Evolutionary conservation across 192 early-diverging fungal species (phyloP).

Genomic region (Coemansia umbellata): DNA sequence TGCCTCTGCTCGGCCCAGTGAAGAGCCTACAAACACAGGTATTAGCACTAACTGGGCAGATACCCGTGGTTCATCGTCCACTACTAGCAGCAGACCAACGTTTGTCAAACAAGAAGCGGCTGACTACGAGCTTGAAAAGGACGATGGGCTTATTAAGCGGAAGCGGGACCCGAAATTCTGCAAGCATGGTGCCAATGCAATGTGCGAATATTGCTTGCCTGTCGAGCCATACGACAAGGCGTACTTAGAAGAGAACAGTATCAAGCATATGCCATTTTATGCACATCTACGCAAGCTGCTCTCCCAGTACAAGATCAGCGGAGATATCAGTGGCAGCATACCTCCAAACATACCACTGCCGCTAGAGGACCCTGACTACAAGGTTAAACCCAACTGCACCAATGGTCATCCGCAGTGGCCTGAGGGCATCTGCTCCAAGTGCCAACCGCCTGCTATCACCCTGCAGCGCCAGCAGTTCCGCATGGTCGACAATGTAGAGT

Average conservation of each 20-base stretch:
- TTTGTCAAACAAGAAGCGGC: slow-evolving; percentile 62
- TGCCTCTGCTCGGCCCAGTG: slow-evolving; percentile 26
- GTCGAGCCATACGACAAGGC: slow-evolving; percentile 78
- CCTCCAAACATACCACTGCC: slow-evolving; percentile 66
- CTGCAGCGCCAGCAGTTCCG: slow-evolving; percentile 87
- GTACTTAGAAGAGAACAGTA: slow-evolving; percentile 86
- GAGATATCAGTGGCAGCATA: slow-evolving; percentile 38
- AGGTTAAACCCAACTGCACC: slow-evolving; percentile 77
- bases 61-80: not conserved
- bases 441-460: slow-evolving; percentile 91
- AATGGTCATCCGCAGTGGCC: slow-evolving; percentile 87
- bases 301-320: slow-evolving; percentile 61
- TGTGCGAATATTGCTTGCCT: slow-evolving; percentile 47
- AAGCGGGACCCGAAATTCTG: slow-evolving; percentile 75
- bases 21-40: not conserved
- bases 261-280: slow-evolving; percentile 98
- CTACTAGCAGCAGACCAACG: not conserved
- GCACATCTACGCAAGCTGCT: slow-evolving; percentile 77
- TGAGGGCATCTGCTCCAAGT: slow-evolving; percentile 94
- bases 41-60: not conserved
- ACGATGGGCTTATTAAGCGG: slow-evolving; percentile 79
- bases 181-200: slow-evolving; percentile 29
- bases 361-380: slow-evolving; percentile 77
- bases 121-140: slow-evolving; percentile 76
- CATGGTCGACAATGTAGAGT: slow-evolving; percentile 96